phyloP scores from a whole-genome alignment of 805 yeast genomes.

The Yarrowia sp. region DNA sequence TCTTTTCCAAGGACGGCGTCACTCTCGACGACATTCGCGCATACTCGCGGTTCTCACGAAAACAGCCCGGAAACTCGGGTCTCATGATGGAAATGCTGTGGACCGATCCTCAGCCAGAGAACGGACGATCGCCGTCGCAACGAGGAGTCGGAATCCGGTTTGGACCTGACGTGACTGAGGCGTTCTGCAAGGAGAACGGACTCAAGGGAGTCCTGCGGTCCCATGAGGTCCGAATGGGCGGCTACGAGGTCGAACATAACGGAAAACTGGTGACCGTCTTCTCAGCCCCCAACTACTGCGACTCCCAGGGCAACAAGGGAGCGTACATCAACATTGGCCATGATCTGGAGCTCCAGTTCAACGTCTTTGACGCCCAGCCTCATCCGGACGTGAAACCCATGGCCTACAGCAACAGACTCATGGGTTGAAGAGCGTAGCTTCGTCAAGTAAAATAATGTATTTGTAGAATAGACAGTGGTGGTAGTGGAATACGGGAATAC shows the following conservation, averaged over 20 bases:
- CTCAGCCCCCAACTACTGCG: constrained; percentile 98
- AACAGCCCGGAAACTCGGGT: constrained; percentile 90
- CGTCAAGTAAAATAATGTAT: not conserved
- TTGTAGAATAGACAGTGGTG: not conserved
- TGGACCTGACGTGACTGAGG: constrained; percentile 91
- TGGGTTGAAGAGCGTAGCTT: constrained; percentile 43
- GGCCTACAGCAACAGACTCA: constrained; percentile 71
- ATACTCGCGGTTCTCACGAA: constrained; percentile 67
- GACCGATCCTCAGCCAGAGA: constrained; percentile 89
- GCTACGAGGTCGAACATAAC: constrained; percentile 86
- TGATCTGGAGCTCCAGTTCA: constrained; percentile 57
- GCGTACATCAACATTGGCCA: constrained; percentile 78
- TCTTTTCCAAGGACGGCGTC: constrained; percentile 78
- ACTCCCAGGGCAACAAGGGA: constrained; percentile 86
- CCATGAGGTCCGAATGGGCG: constrained; percentile 93
- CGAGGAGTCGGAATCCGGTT: constrained; percentile 96
- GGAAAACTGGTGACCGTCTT: constrained; percentile 92
- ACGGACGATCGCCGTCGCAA: constrained; percentile 86
- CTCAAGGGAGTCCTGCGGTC: constrained; percentile 86
- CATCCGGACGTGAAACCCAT: constrained; percentile 94
- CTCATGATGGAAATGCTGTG: constrained; percentile 95
- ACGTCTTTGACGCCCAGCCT: constrained; percentile 77
- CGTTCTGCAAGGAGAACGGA: constrained; percentile 74
- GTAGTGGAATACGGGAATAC: no score
- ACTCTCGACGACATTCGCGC: constrained; percentile 76